A percentile compares a stretch with the other conserved stretches of the same genome.
Conservation (phyloP, 2,329 filamentous ascomycete genomes). For the Hortaea werneckii region DNA sequence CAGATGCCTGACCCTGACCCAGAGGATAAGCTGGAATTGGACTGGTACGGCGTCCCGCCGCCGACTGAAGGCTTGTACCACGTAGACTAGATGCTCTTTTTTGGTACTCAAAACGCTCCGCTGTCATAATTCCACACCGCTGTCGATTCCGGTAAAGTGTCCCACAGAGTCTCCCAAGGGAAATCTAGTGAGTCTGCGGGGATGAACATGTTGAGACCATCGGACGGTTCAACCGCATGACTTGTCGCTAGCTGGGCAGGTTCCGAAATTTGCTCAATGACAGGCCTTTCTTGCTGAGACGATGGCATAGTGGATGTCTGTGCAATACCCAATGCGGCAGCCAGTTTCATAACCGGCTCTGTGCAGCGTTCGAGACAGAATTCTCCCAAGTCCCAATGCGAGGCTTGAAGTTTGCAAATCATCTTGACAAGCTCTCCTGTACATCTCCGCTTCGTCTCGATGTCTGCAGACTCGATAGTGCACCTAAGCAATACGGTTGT, state of each 20-base stretch:
- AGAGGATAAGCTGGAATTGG: no score
- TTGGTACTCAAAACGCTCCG: no score
- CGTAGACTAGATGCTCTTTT: no score
- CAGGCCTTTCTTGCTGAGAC: constrained; percentile 1
- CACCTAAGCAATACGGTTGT: constrained; percentile 44
- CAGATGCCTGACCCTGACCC: no score
- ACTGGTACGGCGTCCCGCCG: no score
- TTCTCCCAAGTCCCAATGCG: constrained; percentile 43
- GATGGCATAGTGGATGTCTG: neutral
- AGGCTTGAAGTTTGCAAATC: constrained; percentile 1
- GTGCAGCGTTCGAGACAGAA: constrained; percentile 40
- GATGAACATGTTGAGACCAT: neutral
- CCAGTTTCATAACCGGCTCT: constrained; percentile 28
- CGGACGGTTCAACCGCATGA: neutral
- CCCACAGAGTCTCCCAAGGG: constrained; percentile 9
- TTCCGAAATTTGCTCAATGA: neutral
- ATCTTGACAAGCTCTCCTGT: constrained; percentile 19
- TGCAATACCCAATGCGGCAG: constrained; percentile 4
- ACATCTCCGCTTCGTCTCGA: constrained; percentile 37
- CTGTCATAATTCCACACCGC: no score
- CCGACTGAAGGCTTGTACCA: no score
- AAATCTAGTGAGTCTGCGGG: constrained; percentile 8
- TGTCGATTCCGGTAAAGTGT: neutral
- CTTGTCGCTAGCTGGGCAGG: neutral
- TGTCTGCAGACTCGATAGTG: constrained; percentile 41